These are phyloP conservation scores for Yarrowia galli DNA, from an alignment of 1,139 yeast genomes.

Conservation along the genomic window DNA sequence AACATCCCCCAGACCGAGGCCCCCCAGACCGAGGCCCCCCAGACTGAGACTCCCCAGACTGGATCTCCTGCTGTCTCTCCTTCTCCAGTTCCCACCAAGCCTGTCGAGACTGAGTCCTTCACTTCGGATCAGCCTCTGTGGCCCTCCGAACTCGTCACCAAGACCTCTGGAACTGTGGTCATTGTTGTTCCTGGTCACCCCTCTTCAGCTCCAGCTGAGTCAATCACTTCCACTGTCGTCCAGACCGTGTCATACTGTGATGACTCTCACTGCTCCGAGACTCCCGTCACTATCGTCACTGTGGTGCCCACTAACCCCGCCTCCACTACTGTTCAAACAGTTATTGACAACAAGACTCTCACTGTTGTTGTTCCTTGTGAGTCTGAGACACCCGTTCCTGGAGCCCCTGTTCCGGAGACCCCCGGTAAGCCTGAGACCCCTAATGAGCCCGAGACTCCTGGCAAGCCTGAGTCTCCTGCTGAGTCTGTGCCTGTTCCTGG, in stretches of 20 bases:
- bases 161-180: slow-evolving; percentile 21
- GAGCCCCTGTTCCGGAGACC: background rate
- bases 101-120: background rate
- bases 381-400: slow-evolving; percentile 3
- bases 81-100: background rate
- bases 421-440: slow-evolving; percentile 13
- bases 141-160: slow-evolving; percentile 15
- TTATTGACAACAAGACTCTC: slow-evolving; percentile 22
- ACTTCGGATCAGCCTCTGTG: slow-evolving; percentile 3
- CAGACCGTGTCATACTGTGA: slow-evolving; percentile 18
- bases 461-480: background rate
- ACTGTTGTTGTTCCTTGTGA: slow-evolving; percentile 21
- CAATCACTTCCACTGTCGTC: slow-evolving; percentile 4
- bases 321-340: slow-evolving; percentile 8
- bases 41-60: background rate
- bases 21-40: background rate
- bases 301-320: slow-evolving; percentile 28
- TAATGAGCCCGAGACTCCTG: background rate
- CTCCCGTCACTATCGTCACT: slow-evolving; percentile 16
- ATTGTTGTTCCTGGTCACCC: slow-evolving; percentile 11
- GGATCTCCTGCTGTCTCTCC: background rate
- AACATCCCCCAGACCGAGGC: background rate
- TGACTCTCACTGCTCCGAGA: slow-evolving; percentile 8
- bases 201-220: background rate
- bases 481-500: background rate